A percentile compares a stretch with the other conserved stretches of the same genome.
phyloP scores from a whole-genome alignment of 2,329 filamentous ascomycete species.

The Fusarium luffae region DNA sequence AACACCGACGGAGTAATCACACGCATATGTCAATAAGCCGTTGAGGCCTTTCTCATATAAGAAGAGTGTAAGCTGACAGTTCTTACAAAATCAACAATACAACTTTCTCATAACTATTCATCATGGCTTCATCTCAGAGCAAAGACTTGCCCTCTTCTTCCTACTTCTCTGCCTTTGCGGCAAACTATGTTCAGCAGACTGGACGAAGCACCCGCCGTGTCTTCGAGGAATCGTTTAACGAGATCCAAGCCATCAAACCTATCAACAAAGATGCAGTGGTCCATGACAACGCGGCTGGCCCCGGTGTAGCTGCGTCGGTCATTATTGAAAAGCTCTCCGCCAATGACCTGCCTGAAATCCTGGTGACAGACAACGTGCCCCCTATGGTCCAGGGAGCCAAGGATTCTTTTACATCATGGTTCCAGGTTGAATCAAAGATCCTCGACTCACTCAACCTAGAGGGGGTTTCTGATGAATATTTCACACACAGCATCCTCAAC shows the following conservation, averaged over 20 bases:
- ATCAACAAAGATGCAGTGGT: constrained; percentile 43
- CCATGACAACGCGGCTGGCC: constrained; percentile 51
- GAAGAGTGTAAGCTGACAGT: background rate
- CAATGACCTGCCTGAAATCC: constrained; percentile 3
- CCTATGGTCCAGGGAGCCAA: constrained; percentile 31
- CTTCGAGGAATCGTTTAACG: constrained; percentile 31
- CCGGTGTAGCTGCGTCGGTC: constrained; percentile 46
- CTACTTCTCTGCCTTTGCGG: constrained; percentile 45
- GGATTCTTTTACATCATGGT: constrained; percentile 18
- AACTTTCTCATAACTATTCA: background rate
- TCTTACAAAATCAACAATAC: background rate
- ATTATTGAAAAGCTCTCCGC: constrained; percentile 28
- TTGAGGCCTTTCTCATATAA: background rate
- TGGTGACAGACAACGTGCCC: constrained; percentile 37
- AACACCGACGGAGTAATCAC: background rate
- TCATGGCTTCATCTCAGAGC: constrained; percentile 22
- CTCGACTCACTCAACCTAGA: constrained; percentile 41
- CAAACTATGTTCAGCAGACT: constrained; percentile 44
- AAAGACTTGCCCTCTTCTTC: constrained; percentile 26
- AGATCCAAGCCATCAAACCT: constrained; percentile 29
- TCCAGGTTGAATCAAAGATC: constrained; percentile 12
- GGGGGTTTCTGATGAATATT: constrained; percentile 28
- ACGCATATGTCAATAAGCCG: background rate
- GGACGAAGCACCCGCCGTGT: constrained; percentile 45
- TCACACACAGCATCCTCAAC: constrained; percentile 47